These are phyloP conservation scores for Cicer bijugum DNA, from an alignment of 306 rosid species.

Conservation along the genomic window DNA sequence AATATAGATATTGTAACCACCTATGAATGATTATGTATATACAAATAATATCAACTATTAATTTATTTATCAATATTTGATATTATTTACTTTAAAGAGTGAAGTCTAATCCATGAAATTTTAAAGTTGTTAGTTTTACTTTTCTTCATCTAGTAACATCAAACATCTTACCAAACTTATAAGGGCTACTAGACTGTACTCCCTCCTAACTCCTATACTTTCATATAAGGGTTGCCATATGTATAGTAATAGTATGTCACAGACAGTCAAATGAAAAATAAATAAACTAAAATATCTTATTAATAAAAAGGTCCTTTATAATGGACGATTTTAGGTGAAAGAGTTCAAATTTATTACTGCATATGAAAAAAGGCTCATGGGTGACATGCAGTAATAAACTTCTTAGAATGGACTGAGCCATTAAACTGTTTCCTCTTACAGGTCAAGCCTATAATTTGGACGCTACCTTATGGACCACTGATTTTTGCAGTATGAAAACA, in stretches of 20 bases:
- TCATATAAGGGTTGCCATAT: background rate
- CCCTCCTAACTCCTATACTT: background rate
- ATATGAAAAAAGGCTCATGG: background rate
- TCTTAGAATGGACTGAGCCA: background rate
- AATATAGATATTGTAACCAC: too few species aligned
- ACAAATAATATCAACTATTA: too few species aligned
- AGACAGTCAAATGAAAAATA: constrained; percentile 14
- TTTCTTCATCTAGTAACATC: background rate
- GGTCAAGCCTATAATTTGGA: background rate
- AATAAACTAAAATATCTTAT: background rate
- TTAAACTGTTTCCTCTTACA: background rate
- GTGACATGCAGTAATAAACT: background rate
- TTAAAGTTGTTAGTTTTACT: background rate
- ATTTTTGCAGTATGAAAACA: background rate
- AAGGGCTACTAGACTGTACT: background rate
- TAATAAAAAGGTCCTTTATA: background rate
- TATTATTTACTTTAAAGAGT: too few species aligned
- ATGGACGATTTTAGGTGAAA: background rate
- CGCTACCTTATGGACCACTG: background rate
- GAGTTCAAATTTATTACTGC: background rate
- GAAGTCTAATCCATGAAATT: background rate
- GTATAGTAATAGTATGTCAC: background rate
- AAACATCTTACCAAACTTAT: background rate
- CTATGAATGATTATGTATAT: too few species aligned
- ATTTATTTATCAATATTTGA: too few species aligned